Evolutionary conservation across 129 eudicot genomes (phyloP), one percentile per base, ranked within the genome.

Genomic region (Centella asiatica): DNA sequence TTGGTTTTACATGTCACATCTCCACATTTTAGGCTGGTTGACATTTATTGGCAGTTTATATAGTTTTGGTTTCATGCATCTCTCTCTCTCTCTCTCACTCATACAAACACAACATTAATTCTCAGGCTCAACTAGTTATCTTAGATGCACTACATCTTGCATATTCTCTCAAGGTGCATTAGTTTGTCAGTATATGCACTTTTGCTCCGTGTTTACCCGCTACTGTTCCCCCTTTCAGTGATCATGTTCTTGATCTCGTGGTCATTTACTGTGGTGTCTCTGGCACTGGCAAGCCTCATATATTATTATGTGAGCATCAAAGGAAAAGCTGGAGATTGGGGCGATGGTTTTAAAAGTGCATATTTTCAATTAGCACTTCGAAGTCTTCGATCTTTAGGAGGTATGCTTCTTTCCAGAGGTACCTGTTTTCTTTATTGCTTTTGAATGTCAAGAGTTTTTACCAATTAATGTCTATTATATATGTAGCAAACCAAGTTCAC

Each of bases 271-370:
- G 84, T 93, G 70, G 85, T 93, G 62, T 87, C 99, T 51, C 81
- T 93, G 57, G 96, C 99, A 57, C 89, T 93, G 45, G 99, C 83
- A 56, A 84, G 92, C 74, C 99, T 93, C 74, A 87, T 93, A 58
- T 93, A 93, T 73, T 84, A 93, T 62, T 93, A 93, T 68, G 99
- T 93, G 49, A 84, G 96, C 79, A 72, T 93, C 77, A 93, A 93
- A 72, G 99, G 99, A 57, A 93, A 93, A 72, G 99, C 99, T 25
- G 99, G 99, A 31, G 99, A 93, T 69, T 93, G 99, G 99, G 99
- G 99, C 24, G 99, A 93, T 71, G 99, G 99, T 62, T 87, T 93
- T 74, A 93, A 93, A 77, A 93, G 99, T 80, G 99, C 99, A 37
- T 93, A 93, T 76, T 93, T 93, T 78, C 99, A 93, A 55, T 86